These are phyloP conservation scores for Albatrellus ellisii DNA, from an alignment of 768 basidiomycete species.

Conservation along the genomic window DNA sequence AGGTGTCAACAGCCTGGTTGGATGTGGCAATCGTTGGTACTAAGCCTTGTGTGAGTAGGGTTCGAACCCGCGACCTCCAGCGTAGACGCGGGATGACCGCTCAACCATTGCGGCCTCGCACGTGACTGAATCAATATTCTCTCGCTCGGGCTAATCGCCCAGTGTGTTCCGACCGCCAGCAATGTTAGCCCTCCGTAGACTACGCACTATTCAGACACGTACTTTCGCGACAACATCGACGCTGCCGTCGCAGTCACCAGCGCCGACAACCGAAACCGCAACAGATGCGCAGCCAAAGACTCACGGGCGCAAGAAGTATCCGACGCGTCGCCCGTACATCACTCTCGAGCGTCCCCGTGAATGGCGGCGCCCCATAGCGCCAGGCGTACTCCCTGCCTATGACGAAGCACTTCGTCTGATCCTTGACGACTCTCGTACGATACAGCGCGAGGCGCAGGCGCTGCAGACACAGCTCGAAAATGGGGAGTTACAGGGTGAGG, in stretches of 20 bases:
- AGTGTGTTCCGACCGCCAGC: too few species aligned
- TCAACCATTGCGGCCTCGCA: too few species aligned
- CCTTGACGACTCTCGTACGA: slow-evolving; percentile 37
- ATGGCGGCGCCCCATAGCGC: slow-evolving; percentile 52
- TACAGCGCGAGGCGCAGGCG: slow-evolving; percentile 31
- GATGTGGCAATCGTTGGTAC: too few species aligned
- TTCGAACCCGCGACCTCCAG: too few species aligned
- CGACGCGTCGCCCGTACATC: slow-evolving; percentile 35
- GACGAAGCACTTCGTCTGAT: slow-evolving; percentile 76
- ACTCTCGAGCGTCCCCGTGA: slow-evolving; percentile 36
- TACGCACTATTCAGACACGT: slow-evolving; percentile 6
- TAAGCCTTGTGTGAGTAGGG: too few species aligned
- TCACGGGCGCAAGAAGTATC: slow-evolving; percentile 9
- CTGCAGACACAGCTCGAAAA: slow-evolving; percentile 19
- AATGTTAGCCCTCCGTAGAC: slow-evolving; percentile 10
- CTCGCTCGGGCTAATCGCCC: too few species aligned
- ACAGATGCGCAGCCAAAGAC: background rate
- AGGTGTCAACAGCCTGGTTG: too few species aligned
- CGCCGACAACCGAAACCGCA: background rate
- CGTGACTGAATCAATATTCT: too few species aligned
- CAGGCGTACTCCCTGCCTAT: slow-evolving; percentile 62
- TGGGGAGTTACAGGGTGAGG: slow-evolving; percentile 5
- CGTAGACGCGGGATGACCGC: too few species aligned
- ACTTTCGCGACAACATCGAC: slow-evolving; percentile 1
- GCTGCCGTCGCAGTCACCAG: background rate